Base-by-base conservation (phyloP, 768 basidiomycete genomes). In the Naganishia onofrii region DNA sequence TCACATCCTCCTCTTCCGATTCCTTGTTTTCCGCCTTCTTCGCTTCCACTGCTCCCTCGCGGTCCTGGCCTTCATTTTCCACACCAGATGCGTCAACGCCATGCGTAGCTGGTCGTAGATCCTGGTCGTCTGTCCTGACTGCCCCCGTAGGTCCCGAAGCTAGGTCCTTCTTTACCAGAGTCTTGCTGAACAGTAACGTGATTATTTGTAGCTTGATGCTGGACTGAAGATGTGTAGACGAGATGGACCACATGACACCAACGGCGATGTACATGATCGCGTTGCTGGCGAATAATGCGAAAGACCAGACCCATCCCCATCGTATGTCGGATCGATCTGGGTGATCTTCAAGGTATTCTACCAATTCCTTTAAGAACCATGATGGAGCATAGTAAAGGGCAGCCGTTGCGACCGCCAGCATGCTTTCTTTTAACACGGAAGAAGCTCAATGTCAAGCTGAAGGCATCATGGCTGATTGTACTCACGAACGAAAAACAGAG, bases 121-220 rank as follows among this genome's bases (percentile, higher is more conserved):
- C 28, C 8, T 48, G 34, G 2, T 23, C 64, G 15, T 34, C 29
- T n/a, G 13, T 8, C n/a, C 44, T 53, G 7, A 57, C 34, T 23
- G 12, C 57, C 36, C n/a, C 60, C 56, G 54, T 32, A 1, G 69
- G 46, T 0, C 19, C 34, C n/a, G 77, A 89, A 0, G 90, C 91
- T 29, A 90, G 83, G 72, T 92, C 90, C 80, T 94, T 93, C 56
- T 92, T 87, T 17, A 90, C 86, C 19, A 93, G 85, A 0, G 91
- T 93, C 82, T 94, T 94, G 23, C 87, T 87, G 78, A 90, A 93
- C 5, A 94, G 83, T 67, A 88, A 85, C n/a, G 90, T 88, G 81
- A 92, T 92, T 56, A 94, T 83, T 76, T 93, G 90, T 38, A 89
- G 84, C 57, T 86, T 86, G 32, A 93, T 79, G 34, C 88, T 85